Conservation (phyloP, 495 filamentous ascomycete genomes). For the Elaphomyces granulatus region DNA sequence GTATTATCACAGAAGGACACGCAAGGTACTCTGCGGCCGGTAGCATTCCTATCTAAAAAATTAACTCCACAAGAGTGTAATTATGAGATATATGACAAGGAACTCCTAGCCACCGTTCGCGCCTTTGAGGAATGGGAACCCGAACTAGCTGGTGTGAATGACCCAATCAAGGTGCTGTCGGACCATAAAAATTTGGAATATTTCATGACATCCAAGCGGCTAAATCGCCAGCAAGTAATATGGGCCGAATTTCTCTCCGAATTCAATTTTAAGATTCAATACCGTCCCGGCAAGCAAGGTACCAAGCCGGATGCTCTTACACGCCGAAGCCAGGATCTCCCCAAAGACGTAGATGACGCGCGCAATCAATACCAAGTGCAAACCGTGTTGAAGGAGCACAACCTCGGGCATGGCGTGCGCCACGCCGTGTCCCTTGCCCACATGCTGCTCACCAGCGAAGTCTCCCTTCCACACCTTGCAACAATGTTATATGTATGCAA, state of each 20-base stretch:
- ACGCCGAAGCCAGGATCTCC: slow-evolving; percentile 1
- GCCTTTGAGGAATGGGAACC: not conserved
- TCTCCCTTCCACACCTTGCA: not conserved
- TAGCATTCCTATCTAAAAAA: slow-evolving; percentile 16
- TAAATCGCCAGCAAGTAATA: slow-evolving; percentile 7
- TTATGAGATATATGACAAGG: slow-evolving; percentile 20
- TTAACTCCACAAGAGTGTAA: slow-evolving; percentile 8
- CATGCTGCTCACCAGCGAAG: not conserved
- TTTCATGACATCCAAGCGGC: slow-evolving; percentile 12
- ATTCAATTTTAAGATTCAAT: slow-evolving; percentile 18
- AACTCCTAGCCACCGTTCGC: slow-evolving; percentile 10
- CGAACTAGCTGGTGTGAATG: slow-evolving; percentile 7
- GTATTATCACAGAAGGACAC: not conserved
- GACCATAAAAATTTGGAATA: slow-evolving; percentile 10
- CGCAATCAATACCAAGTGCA: slow-evolving; percentile 1
- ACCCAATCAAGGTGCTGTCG: slow-evolving; percentile 4
- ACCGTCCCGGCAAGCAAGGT: slow-evolving; percentile 9
- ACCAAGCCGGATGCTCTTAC: slow-evolving; percentile 12
- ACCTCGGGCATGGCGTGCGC: not conserved
- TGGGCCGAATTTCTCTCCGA: slow-evolving; percentile 12
- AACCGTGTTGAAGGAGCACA: slow-evolving; percentile 3
- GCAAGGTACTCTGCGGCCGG: not conserved
- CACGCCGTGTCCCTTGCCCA: not conserved
- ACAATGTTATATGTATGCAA: not conserved
- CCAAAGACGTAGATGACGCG: not conserved